Conservation (phyloP, 176 grass and related monocot genomes). For the Sorghum bicolor region Sorghum_bicolor_NCBIv3 NC_012875.2:59986501-59987000, state of each 20-base stretch:
- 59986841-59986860: background rate
- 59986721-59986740: background rate
- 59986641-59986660: too few species aligned
- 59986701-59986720: background rate
- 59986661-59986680: too few species aligned
- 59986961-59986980: background rate
- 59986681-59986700: background rate
- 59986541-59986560: too few species aligned
- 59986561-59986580: too few species aligned
- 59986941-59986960: background rate
- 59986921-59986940: background rate
- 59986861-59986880: background rate
- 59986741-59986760: background rate
- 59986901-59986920: conserved; percentile 5
- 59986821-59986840: conserved; percentile 7
- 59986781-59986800: background rate
- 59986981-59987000: background rate
- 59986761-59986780: conserved; percentile 4
- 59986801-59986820: background rate
- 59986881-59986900: conserved; percentile 7
- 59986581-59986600: too few species aligned
- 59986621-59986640: too few species aligned
- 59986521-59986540: too few species aligned
- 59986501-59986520: too few species aligned
- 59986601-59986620: too few species aligned